Percentiles rank a stretch among this genome's conserved stretches.
phyloP scores from a whole-genome alignment of 306 rosid genomes.

The Vigna reflexopilosa region DNA sequence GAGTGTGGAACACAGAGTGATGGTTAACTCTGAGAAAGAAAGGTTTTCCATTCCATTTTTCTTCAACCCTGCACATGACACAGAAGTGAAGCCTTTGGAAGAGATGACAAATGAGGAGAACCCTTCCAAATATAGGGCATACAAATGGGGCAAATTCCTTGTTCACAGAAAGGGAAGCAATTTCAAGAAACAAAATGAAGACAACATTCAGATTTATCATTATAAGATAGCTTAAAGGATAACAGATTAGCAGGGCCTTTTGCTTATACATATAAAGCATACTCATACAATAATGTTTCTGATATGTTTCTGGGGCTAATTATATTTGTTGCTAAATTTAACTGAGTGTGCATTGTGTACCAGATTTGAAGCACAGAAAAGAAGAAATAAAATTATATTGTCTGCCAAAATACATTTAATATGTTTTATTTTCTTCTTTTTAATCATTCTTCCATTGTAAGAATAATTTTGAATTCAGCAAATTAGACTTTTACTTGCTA shows the following conservation, averaged over 20 bases:
- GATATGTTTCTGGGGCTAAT: background rate
- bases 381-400: no score
- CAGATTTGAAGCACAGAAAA: no score
- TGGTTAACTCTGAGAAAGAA: slow-evolving; percentile 66
- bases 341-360: background rate
- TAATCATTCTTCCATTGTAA: no score
- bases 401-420: no score
- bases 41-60: slow-evolving; percentile 74
- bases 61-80: slow-evolving; percentile 58
- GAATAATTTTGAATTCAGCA: no score
- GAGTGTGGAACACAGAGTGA: slow-evolving; percentile 80
- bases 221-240: background rate
- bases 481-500: no score
- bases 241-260: background rate
- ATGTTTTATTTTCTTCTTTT: no score
- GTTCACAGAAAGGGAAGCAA: slow-evolving; percentile 46
- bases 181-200: slow-evolving; percentile 54
- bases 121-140: slow-evolving; percentile 58
- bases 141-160: slow-evolving; percentile 66
- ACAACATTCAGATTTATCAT: slow-evolving; percentile 56
- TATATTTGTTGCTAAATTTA: background rate
- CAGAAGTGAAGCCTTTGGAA: slow-evolving; percentile 66
- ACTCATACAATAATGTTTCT: background rate
- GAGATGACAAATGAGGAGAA: slow-evolving; percentile 56
- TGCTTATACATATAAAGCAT: background rate